phyloP scores from a whole-genome alignment of 495 filamentous ascomycete species.

The Xylaria castorea region DNA sequence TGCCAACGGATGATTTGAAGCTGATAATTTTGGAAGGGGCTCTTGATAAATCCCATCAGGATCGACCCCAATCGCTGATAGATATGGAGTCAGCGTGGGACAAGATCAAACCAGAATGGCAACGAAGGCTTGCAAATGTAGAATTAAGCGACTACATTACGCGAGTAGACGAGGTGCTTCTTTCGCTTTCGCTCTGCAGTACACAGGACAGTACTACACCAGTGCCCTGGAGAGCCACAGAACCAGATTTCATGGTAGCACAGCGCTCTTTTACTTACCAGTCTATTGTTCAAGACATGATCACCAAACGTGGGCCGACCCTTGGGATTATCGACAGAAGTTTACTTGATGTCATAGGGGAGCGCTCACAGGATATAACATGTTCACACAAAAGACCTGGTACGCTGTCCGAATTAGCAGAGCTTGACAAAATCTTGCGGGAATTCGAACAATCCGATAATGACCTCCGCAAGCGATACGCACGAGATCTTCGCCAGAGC shows the following conservation, averaged over 20 bases:
- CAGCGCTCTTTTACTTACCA: not conserved
- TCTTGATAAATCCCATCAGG: not conserved
- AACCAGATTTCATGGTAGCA: not conserved
- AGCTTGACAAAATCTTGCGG: conserved; percentile 47
- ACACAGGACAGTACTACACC: not conserved
- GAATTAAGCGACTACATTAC: conserved; percentile 52
- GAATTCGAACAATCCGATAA: conserved; percentile 40
- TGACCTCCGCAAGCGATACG: conserved; percentile 45
- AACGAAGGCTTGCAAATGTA: conserved; percentile 52
- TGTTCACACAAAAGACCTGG: not conserved
- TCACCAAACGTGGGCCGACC: not conserved
- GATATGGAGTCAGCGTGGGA: conserved; percentile 36
- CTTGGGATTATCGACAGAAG: too few relatives aligned
- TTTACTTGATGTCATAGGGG: not conserved
- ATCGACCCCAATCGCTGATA: not conserved
- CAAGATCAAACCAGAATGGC: conserved; percentile 55
- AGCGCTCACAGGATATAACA: not conserved
- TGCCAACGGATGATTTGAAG: conserved; percentile 31
- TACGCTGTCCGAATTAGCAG: conserved; percentile 18
- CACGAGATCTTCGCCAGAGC: conserved; percentile 48
- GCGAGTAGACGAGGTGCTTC: conserved; percentile 48
- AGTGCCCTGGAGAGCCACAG: not conserved
- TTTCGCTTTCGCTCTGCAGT: conserved; percentile 1
- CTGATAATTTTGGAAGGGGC: not conserved
- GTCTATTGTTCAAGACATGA: not conserved